Evolutionary conservation across 2,329 filamentous ascomycete species (phyloP).

Genomic region (Monilinia polystroma): DNA sequence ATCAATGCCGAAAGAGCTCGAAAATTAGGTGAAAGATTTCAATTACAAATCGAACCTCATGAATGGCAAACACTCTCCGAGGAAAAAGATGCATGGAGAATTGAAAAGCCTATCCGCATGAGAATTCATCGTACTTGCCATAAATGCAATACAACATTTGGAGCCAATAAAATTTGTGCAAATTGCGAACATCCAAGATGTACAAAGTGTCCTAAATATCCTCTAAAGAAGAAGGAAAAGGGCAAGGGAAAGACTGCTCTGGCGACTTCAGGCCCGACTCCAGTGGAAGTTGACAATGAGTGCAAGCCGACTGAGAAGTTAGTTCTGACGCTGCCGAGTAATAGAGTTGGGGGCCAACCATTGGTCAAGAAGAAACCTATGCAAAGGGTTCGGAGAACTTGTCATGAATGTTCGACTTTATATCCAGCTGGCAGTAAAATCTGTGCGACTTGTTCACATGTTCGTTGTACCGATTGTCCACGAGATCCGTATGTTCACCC

Average conservation of each 20-base stretch:
- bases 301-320: constrained; percentile 44
- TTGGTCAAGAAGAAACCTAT: constrained; percentile 68
- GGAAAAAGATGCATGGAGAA: constrained; percentile 46
- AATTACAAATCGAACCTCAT: constrained; percentile 40
- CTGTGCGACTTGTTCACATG: constrained; percentile 69
- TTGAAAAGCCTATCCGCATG: constrained; percentile 76
- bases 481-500: constrained; percentile 66
- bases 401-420: constrained; percentile 68
- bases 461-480: constrained; percentile 77
- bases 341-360: constrained; percentile 63
- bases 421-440: constrained; percentile 60
- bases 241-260: constrained; percentile 49
- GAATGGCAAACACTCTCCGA: constrained; percentile 33
- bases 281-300: constrained; percentile 33
- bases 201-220: constrained; percentile 75
- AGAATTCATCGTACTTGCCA: constrained; percentile 79
- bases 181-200: constrained; percentile 79
- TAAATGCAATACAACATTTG: constrained; percentile 73
- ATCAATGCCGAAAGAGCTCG: constrained; percentile 39
- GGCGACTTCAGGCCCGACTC: constrained; percentile 46
- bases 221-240: constrained; percentile 53
- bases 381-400: constrained; percentile 72
- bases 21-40: constrained; percentile 43
- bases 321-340: constrained; percentile 62
- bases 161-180: constrained; percentile 68